A percentile compares a stretch with the other conserved stretches of the same genome.
Conservation (phyloP, 2,329 filamentous ascomycete genomes). For the Botrytis deweyae region DNA sequence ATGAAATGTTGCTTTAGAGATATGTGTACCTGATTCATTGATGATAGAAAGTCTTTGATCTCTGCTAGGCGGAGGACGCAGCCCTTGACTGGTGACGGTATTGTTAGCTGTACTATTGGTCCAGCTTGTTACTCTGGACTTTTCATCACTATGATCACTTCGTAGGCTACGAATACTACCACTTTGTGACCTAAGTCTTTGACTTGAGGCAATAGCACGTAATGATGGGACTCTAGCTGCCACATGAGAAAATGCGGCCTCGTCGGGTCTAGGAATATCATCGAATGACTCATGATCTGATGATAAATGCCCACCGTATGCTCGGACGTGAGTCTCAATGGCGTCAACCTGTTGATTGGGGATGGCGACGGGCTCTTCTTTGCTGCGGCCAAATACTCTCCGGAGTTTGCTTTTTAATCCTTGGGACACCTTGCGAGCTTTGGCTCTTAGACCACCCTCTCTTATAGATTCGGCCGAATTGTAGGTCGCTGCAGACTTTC, state of each 20-base stretch:
- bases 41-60: conserved; percentile 64
- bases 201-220: conserved; percentile 47
- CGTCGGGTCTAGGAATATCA: conserved; percentile 42
- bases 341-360: conserved; percentile 56
- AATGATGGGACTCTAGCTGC: conserved; percentile 51
- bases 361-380: conserved; percentile 41
- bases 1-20: conserved; percentile 43
- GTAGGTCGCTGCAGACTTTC: conserved; percentile 38
- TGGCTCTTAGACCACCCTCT: conserved; percentile 47
- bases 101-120: conserved; percentile 57
- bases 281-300: conserved; percentile 39
- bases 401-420: conserved; percentile 62
- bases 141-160: conserved; percentile 48
- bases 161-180: conserved; percentile 55
- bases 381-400: conserved; percentile 51
- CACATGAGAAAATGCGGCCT: conserved; percentile 50
- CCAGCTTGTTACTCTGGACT: conserved; percentile 72
- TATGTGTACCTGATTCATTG: conserved; percentile 53
- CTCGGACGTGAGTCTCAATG: conserved; percentile 35
- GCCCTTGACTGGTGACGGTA: conserved; percentile 46
- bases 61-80: conserved; percentile 42
- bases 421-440: conserved; percentile 61
- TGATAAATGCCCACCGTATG: conserved; percentile 32
- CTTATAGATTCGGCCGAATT: conserved; percentile 31
- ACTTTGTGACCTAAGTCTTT: conserved; percentile 51